Percentiles rank a stretch among this genome's conserved stretches.
Evolutionary conservation across 768 basidiomycete genomes (phyloP).

Genomic region (Pleurotus giganteus): DNA sequence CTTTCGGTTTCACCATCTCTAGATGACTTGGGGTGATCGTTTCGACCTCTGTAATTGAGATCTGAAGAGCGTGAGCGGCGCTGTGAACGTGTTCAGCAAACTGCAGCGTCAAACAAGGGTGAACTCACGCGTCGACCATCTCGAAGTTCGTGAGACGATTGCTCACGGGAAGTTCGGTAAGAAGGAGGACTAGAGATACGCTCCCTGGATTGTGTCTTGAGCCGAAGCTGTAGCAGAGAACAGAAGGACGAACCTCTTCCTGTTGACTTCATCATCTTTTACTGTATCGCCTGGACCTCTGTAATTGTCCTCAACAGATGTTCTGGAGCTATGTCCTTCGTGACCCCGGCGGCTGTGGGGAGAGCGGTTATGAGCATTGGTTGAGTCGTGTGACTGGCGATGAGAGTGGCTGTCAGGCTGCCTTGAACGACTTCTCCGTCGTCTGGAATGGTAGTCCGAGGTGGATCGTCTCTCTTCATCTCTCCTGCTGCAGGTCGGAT

Average conservation of each 20-base stretch:
- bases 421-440: neutral
- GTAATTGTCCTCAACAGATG: neutral
- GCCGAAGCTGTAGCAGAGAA: neutral
- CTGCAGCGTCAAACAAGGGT: too few species aligned
- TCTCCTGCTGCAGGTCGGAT: neutral
- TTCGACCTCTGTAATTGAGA: neutral
- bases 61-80: neutral
- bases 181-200: neutral
- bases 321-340: neutral
- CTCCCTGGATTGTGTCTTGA: neutral
- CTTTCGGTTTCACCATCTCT: neutral
- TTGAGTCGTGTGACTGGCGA: neutral
- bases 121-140: neutral
- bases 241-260: neutral
- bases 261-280: neutral
- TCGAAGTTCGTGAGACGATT: neutral
- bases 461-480: neutral
- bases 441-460: neutral
- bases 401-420: neutral
- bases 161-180: neutral
- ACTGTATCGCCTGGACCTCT: too few species aligned
- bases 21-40: neutral
- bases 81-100: neutral
- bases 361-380: neutral
- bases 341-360: neutral